phyloP scores from a whole-genome alignment of 2,329 filamentous ascomycete genomes.

The Fusarium sambucinum region DNA sequence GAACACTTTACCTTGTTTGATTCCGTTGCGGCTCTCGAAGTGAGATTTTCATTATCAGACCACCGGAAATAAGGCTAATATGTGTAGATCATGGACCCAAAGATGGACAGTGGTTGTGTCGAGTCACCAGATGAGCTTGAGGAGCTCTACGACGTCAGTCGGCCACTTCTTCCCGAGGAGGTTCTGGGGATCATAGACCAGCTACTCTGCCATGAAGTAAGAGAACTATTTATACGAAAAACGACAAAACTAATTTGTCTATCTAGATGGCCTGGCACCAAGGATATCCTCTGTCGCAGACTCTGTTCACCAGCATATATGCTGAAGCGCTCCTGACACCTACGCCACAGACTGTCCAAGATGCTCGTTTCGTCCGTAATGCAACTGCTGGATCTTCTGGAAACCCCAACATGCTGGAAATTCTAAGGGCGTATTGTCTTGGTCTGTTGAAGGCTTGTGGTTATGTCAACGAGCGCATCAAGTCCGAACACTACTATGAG shows the following conservation, averaged over 20 bases:
- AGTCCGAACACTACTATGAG: slow-evolving; percentile 91
- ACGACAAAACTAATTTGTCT: slow-evolving; percentile 15
- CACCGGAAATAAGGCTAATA: slow-evolving; percentile 4
- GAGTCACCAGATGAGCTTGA: slow-evolving; percentile 83
- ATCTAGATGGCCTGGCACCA: slow-evolving; percentile 96
- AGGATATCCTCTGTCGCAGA: slow-evolving; percentile 95
- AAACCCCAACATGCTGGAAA: slow-evolving; percentile 65
- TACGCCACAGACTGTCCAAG: slow-evolving; percentile 70
- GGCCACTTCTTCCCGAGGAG: slow-evolving; percentile 78
- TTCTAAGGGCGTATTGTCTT: slow-evolving; percentile 88
- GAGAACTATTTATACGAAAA: slow-evolving; percentile 23
- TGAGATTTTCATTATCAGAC: slow-evolving; percentile 46
- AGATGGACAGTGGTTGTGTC: slow-evolving; percentile 96
- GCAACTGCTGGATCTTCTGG: slow-evolving; percentile 45
- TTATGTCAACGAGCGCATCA: slow-evolving; percentile 81
- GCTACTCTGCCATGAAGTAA: slow-evolving; percentile 86
- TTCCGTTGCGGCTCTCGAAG: slow-evolving; percentile 87
- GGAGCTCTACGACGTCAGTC: slow-evolving; percentile 81
- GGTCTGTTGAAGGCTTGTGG: slow-evolving; percentile 86
- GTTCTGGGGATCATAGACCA: slow-evolving; percentile 95
- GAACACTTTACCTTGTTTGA: slow-evolving; percentile 94
- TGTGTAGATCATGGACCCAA: slow-evolving; percentile 94
- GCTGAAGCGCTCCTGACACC: slow-evolving; percentile 85
- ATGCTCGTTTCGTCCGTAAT: slow-evolving; percentile 71
- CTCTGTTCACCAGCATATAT: slow-evolving; percentile 91